Evolutionary conservation across 78 protist species (phyloP).

Genomic region (Dictyostelium firmibasis): DNA sequence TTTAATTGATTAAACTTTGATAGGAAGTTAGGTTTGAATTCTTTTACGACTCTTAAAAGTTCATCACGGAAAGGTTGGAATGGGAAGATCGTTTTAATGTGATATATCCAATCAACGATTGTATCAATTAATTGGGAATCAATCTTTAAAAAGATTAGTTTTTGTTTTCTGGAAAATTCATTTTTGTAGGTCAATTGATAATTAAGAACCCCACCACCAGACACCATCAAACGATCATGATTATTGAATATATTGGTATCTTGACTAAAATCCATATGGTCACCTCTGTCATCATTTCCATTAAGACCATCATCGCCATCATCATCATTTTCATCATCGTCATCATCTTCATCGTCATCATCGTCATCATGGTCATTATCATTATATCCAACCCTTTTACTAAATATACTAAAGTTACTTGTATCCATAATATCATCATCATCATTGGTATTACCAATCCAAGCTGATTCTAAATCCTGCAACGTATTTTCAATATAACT

Average conservation of each 20-base stretch:
- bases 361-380: not conserved
- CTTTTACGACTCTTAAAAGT: not conserved
- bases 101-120: slow-evolving; percentile 16
- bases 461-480: not conserved
- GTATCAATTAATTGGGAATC: not conserved
- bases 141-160: not conserved
- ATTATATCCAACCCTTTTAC: not conserved
- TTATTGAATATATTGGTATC: not conserved
- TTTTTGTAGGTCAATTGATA: not conserved
- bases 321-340: not conserved
- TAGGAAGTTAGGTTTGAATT: not conserved
- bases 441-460: not conserved
- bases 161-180: not conserved
- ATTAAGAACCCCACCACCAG: not conserved
- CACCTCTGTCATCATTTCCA: not conserved
- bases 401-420: not conserved
- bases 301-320: not conserved
- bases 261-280: not conserved
- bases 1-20: not conserved
- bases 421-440: not conserved
- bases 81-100: not conserved
- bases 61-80: slow-evolving; percentile 12
- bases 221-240: not conserved
- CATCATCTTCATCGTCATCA: not conserved
- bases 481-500: not conserved